Base-by-base conservation (phyloP, 116 monocot species). In the Iris pallida region DNA sequence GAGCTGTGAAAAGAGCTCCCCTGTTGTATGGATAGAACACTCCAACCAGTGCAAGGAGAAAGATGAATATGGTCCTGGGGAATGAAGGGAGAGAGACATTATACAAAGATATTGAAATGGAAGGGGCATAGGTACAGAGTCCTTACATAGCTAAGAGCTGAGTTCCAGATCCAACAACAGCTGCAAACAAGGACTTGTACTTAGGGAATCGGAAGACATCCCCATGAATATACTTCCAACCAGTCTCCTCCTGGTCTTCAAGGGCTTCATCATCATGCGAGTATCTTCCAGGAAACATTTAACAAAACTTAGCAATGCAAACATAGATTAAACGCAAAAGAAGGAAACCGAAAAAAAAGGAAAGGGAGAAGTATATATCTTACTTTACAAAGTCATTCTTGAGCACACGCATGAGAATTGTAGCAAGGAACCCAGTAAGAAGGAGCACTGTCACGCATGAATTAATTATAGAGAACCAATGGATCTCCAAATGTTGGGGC, bases 1-100 rank as follows among this genome's bases (percentile, higher is more conserved):
- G 45, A 20, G 82, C 79, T 59, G 82, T 86, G 62, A 86, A 82
- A 68, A 86, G 86, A 68, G 82, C 82, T 51, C 86, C 82, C 10
- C 82, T 73, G 58, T 86, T 86, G 76, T 82, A 86, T 63, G 82
- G 86, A 55, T 86, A 86, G 52, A 86, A 82, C 7, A 86, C 86
- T 45, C 82, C 80, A 13, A 82, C 79, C 48, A 86, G 69, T 7
- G 82, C 86, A 52, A 86, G 82, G 10, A 81, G 56, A 64, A 86
- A 86, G 44, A 86, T 77, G 49, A 80, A 86, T 55, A 74, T 56
- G 20, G 80, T 75, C 8, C 86, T 86, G 74, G 20, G 44, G 49
- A 67, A 59, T 45, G 48, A 68, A 66, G 16, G 15, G 43, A 74
- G 19, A 57, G 47, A 45, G 42, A 10, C 9, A 59, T 20, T 52